phyloP scores from a whole-genome alignment of 2,329 filamentous ascomycete species.

The Nigrospora sphaerica region DNA sequence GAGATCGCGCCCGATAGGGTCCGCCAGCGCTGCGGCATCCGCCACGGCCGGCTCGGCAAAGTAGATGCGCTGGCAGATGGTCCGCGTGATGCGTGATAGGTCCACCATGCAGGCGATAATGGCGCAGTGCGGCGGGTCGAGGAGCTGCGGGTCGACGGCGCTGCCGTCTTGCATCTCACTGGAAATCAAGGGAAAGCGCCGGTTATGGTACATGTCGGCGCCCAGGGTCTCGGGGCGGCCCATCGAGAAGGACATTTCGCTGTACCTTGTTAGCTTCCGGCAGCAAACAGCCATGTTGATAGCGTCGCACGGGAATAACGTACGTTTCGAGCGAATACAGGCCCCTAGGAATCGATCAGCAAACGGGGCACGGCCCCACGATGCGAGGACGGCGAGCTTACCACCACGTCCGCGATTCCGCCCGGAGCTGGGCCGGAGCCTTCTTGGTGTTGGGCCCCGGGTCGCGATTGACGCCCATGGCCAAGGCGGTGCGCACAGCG shows the following conservation, averaged over 20 bases:
- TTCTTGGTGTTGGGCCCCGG: slow-evolving; percentile 21
- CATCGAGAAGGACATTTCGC: slow-evolving; percentile 39
- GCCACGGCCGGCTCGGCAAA: slow-evolving; percentile 10
- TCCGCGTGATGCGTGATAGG: slow-evolving; percentile 17
- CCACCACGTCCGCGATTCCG: slow-evolving; percentile 39
- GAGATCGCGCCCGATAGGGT: slow-evolving; percentile 14
- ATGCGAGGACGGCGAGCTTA: slow-evolving; percentile 12
- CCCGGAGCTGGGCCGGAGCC: slow-evolving; percentile 20
- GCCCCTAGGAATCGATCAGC: slow-evolving; percentile 23
- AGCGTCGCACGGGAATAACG: neutral
- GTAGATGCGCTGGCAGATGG: slow-evolving; percentile 16
- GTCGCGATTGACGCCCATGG: slow-evolving; percentile 39
- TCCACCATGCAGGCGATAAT: slow-evolving; percentile 20
- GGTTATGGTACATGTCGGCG: slow-evolving; percentile 40
- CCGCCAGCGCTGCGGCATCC: slow-evolving; percentile 11
- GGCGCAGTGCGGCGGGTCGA: slow-evolving; percentile 17
- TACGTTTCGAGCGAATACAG: slow-evolving; percentile 37
- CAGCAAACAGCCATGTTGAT: too few species aligned
- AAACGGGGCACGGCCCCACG: neutral
- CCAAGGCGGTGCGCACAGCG: slow-evolving; percentile 37
- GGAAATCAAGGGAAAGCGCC: slow-evolving; percentile 19
- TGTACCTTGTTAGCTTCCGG: slow-evolving; percentile 10
- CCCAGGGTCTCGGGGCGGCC: slow-evolving; percentile 40
- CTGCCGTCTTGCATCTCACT: slow-evolving; percentile 1
- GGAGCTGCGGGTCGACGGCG: neutral